These are phyloP conservation scores for Usnea hakonensis DNA, from an alignment of 495 filamentous ascomycete species.

Conservation along the genomic window DNA sequence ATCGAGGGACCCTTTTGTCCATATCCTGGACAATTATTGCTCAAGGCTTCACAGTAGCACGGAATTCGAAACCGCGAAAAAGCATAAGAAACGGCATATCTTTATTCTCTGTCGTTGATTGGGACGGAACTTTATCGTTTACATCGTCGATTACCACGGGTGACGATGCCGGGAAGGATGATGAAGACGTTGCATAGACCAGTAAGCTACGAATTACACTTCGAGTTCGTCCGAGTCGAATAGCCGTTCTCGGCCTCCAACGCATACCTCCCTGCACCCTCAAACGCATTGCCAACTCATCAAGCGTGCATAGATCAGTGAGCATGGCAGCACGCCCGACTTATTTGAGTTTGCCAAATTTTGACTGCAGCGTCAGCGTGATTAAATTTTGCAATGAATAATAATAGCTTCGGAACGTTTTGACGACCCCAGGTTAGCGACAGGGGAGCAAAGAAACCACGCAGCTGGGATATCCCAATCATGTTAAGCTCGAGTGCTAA, in stretches of 20 bases:
- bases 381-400: conserved; percentile 4
- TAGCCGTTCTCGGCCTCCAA: conserved; percentile 36
- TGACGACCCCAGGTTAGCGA: neutral
- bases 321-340: conserved; percentile 29
- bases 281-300: conserved; percentile 83
- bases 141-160: neutral
- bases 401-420: conserved; percentile 2
- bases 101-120: conserved; percentile 1
- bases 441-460: neutral
- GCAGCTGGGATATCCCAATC: conserved; percentile 1
- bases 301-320: conserved; percentile 59
- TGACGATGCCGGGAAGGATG: conserved; percentile 5
- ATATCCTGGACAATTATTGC: neutral
- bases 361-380: conserved; percentile 4
- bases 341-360: conserved; percentile 23
- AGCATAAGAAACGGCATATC: neutral
- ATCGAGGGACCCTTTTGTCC: neutral
- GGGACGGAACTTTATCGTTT: conserved; percentile 5
- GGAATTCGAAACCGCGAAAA: neutral
- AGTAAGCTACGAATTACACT: conserved; percentile 14
- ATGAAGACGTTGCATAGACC: neutral
- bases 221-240: conserved; percentile 17
- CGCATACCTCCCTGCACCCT: conserved; percentile 51
- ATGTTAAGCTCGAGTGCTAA: conserved; percentile 1
- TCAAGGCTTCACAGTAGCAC: neutral